Conservation (phyloP, 2,329 filamentous ascomycete species). For the Triangularia verruculosa region DNA sequence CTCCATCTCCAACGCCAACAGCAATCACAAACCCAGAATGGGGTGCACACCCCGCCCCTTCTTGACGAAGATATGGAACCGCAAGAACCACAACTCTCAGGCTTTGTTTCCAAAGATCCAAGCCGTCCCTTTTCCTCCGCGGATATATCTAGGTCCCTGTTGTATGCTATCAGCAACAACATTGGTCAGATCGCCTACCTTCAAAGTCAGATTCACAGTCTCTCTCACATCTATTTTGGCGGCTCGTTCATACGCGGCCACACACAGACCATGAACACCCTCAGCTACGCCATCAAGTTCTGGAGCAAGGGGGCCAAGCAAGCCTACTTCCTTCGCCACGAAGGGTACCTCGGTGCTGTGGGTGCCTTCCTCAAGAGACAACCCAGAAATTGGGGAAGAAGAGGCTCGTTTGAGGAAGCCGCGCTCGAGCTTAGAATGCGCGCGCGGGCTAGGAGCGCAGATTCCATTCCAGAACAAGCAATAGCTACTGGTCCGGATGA, state of each 20-base stretch:
- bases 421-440: constrained; percentile 32
- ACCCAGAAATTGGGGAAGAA: constrained; percentile 84
- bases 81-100: constrained; percentile 14
- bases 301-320: constrained; percentile 91
- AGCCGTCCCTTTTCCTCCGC: constrained; percentile 65
- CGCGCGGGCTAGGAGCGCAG: constrained; percentile 8
- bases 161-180: constrained; percentile 97
- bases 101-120: constrained; percentile 8
- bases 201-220: constrained; percentile 90
- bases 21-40: constrained; percentile 12
- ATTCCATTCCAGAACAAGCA: neutral
- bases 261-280: constrained; percentile 94
- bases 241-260: constrained; percentile 96
- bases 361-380: constrained; percentile 92
- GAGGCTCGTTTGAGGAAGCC: constrained; percentile 66
- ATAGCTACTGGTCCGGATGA: neutral
- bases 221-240: constrained; percentile 95
- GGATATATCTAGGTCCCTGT: constrained; percentile 84
- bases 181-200: constrained; percentile 97
- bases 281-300: constrained; percentile 95
- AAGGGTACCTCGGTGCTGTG: constrained; percentile 91
- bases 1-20: constrained; percentile 19
- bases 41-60: neutral
- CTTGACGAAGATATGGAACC: neutral
- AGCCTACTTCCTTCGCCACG: constrained; percentile 92